Percentiles rank a stretch among this genome's conserved stretches.
Evolutionary conservation across 2,329 filamentous ascomycete genomes (phyloP).

Genomic region (Ascochyta fabae): DNA sequence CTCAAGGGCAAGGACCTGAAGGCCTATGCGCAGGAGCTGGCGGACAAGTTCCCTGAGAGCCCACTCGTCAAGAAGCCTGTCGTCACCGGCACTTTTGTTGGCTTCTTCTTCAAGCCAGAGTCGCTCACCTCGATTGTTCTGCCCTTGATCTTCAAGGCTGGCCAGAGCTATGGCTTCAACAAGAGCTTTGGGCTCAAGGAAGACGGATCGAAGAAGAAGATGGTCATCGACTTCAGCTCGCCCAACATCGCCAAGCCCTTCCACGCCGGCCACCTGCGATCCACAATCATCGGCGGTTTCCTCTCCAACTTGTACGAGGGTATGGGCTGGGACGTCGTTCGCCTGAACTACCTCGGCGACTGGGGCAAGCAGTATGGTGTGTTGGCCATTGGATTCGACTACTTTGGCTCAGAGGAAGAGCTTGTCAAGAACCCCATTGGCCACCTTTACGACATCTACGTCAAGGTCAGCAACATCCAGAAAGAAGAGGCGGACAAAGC

Average conservation of each 20-base stretch:
- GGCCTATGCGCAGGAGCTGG: slow-evolving; percentile 63
- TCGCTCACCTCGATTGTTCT: slow-evolving; percentile 71
- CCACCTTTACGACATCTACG: slow-evolving; percentile 82
- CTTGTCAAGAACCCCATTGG: slow-evolving; percentile 77
- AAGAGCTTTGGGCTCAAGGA: slow-evolving; percentile 61
- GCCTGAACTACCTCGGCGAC: slow-evolving; percentile 79
- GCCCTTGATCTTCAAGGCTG: slow-evolving; percentile 70
- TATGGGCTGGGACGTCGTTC: slow-evolving; percentile 73
- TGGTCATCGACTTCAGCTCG: slow-evolving; percentile 82
- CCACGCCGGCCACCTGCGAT: slow-evolving; percentile 75
- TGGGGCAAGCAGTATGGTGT: slow-evolving; percentile 80
- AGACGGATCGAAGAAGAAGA: slow-evolving; percentile 70
- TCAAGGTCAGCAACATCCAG: slow-evolving; percentile 72
- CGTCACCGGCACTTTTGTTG: slow-evolving; percentile 71
- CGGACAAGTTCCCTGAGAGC: slow-evolving; percentile 71
- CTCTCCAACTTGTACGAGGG: slow-evolving; percentile 71
- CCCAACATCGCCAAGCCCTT: slow-evolving; percentile 89
- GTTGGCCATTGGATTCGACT: slow-evolving; percentile 75
- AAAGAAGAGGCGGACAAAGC: slow-evolving; percentile 70
- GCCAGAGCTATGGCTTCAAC: slow-evolving; percentile 69
- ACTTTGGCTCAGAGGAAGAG: slow-evolving; percentile 75
- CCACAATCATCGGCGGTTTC: slow-evolving; percentile 78
- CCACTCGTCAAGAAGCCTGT: slow-evolving; percentile 74
- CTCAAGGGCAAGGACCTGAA: slow-evolving; percentile 70
- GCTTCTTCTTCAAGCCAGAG: slow-evolving; percentile 79